Evolutionary conservation across 2,329 filamentous ascomycete genomes (phyloP), one percentile per base, ranked within the genome.

Genomic region (Sporothrix luriei): DNA sequence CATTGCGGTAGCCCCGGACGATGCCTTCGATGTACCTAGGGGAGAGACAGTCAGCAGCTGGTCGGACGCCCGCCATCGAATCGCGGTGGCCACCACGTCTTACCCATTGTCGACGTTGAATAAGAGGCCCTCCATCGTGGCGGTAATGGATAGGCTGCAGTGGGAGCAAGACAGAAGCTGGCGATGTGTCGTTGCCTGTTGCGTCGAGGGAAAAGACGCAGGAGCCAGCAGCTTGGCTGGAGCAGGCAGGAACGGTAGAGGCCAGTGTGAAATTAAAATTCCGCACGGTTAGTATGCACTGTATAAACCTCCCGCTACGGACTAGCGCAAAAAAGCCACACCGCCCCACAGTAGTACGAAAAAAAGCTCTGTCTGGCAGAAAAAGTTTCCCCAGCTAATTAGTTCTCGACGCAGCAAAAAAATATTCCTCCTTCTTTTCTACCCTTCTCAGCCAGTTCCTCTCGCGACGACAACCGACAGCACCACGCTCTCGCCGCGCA

Each of bases 71-170:
- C 24, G 38, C 48, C 7, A 40, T 11, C 13, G 24, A 6, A 11
- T 38, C 40, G n/a, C 40, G 21, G 38, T n/a, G 51, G 9, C 19
- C 10, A 48, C 2, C 13, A 2, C 4, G 4, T 78, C 86, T 74
- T 84, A 94, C 91, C 94, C 94, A 82, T 92, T 94, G 81, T 96
- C 93, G 73, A 94, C 91, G 82, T 97, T 97, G 83, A 95, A 97
- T 77, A 93, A 90, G 59, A 97, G 89, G 71, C 93, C 93, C 85
- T 97, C 93, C 93, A 97, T 97, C 71, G 77, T 83, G 75, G 73
- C 65, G 38, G 65, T 65, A 33, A 24, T 59, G 24, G 68, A 66
- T 68, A 68, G 49, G 68, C 26, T 71, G 46, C 57, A 64, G 46
- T 69, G 64, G 66, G 33, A 70, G 64, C 66, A 51, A 51, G 68